Conservation (phyloP, 139 green algal genomes). For the Tetradesmus lagerheimii region DNA sequence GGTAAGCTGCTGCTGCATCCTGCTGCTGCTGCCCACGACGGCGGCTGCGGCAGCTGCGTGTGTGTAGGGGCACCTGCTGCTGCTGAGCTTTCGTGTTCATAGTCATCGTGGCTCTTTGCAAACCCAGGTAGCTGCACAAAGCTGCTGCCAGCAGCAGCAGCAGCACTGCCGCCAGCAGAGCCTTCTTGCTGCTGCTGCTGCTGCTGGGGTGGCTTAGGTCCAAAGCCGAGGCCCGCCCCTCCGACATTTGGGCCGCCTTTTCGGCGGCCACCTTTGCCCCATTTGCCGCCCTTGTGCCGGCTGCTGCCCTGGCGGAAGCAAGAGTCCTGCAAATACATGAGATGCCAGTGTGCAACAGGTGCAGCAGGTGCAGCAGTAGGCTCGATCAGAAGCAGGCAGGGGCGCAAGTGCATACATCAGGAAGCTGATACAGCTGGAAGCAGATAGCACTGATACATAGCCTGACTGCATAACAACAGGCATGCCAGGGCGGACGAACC, state of each 20-base stretch:
- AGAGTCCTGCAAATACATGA: conserved; percentile 50
- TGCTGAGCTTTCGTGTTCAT: conserved; percentile 61
- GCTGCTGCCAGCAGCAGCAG: neutral
- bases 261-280: conserved; percentile 50
- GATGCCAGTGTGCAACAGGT: neutral
- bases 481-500: too few species aligned
- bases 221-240: conserved; percentile 83
- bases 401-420: too few species aligned
- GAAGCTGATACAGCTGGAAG: too few species aligned
- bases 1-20: neutral
- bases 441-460: too few species aligned
- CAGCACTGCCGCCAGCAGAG: neutral
- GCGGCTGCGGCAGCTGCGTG: conserved; percentile 33
- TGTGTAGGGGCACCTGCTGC: conserved; percentile 25
- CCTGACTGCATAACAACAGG: too few species aligned
- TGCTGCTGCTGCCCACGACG: neutral
- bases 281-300: conserved; percentile 52
- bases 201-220: neutral
- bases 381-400: neutral
- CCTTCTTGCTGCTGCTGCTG: conserved; percentile 6
- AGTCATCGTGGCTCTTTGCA: conserved; percentile 52
- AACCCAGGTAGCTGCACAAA: conserved; percentile 69
- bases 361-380: neutral
- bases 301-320: conserved; percentile 53
- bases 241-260: conserved; percentile 55